These are phyloP conservation scores for Globisporangium lucens DNA, from an alignment of 352 stramenopile species.

Conservation along the genomic window DNA sequence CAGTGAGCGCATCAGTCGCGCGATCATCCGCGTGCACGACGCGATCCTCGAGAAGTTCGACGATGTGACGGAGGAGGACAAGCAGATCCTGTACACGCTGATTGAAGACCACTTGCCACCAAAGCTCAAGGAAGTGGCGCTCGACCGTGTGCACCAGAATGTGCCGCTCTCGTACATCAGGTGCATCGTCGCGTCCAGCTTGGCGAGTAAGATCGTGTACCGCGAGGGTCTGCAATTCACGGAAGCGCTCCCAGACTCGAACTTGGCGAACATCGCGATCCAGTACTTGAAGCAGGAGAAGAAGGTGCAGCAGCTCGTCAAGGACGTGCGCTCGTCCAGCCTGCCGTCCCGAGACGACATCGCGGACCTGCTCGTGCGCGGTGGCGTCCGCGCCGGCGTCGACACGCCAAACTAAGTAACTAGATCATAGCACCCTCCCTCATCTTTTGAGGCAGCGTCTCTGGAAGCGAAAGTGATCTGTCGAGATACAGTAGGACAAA, in stretches of 20 bases:
- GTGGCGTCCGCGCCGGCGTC: conserved; percentile 72
- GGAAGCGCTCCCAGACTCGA: conserved; percentile 88
- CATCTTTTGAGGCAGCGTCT: background rate
- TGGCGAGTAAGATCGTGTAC: conserved; percentile 98
- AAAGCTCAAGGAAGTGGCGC: conserved; percentile 92
- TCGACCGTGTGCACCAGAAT: conserved; percentile 90
- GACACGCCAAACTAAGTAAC: conserved; percentile 33
- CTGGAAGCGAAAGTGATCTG: background rate
- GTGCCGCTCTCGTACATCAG: conserved; percentile 96
- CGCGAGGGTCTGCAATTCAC: conserved; percentile 96
- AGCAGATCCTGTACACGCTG: conserved; percentile 76
- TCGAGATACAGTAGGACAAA: background rate
- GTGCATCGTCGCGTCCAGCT: conserved; percentile 93
- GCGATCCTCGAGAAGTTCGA: conserved; percentile 91
- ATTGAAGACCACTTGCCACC: conserved; percentile 92
- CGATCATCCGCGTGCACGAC: conserved; percentile 96
- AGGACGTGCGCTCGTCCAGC: conserved; percentile 50
- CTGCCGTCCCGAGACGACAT: conserved; percentile 65
- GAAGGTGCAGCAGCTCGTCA: conserved; percentile 87
- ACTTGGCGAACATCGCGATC: conserved; percentile 90
- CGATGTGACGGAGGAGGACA: conserved; percentile 82
- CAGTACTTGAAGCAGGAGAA: conserved; percentile 95
- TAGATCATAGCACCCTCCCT: background rate
- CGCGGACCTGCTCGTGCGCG: conserved; percentile 64
- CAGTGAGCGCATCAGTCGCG: conserved; percentile 93